Conservation (phyloP, 1,284 basidiomycete genomes). For the Trichosporon sp. region DNA sequence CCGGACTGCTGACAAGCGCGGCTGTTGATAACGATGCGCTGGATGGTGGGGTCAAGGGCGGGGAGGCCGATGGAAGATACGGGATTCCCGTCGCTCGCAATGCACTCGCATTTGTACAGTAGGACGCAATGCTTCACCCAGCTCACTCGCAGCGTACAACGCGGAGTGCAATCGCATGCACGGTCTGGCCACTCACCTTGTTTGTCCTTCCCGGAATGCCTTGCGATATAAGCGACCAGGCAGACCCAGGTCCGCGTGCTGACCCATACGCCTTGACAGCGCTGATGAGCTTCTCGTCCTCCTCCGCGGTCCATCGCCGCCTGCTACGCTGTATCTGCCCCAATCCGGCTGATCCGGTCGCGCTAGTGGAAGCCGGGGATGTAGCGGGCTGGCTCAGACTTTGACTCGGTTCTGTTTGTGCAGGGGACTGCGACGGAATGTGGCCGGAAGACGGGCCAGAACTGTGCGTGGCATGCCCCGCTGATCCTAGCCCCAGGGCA, state of each 20-base stretch:
- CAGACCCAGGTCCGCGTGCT: slow-evolving; percentile 16
- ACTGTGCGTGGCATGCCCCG: neutral
- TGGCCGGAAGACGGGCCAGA: neutral
- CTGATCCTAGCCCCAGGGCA: neutral
- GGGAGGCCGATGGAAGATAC: neutral
- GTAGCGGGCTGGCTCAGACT: neutral
- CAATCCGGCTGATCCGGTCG: neutral
- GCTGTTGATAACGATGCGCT: neutral
- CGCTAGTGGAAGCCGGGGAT: neutral
- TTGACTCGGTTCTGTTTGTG: neutral
- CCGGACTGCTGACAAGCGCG: neutral
- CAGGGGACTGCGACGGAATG: neutral
- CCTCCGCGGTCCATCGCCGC: slow-evolving; percentile 20
- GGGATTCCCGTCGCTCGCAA: neutral
- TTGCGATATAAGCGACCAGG: slow-evolving; percentile 21
- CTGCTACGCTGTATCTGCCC: slow-evolving; percentile 2
- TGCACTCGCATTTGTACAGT: neutral
- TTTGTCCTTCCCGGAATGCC: slow-evolving; percentile 19
- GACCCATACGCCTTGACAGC: slow-evolving; percentile 21
- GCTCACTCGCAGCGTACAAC: neutral
- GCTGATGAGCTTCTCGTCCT: slow-evolving; percentile 21
- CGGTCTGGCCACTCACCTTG: slow-evolving; percentile 20
- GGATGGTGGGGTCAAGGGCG: neutral
- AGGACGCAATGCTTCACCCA: neutral
- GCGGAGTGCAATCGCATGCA: neutral